These are phyloP conservation scores for Ramalina intermedia DNA, from an alignment of 495 filamentous ascomycete genomes.

Conservation along the genomic window DNA sequence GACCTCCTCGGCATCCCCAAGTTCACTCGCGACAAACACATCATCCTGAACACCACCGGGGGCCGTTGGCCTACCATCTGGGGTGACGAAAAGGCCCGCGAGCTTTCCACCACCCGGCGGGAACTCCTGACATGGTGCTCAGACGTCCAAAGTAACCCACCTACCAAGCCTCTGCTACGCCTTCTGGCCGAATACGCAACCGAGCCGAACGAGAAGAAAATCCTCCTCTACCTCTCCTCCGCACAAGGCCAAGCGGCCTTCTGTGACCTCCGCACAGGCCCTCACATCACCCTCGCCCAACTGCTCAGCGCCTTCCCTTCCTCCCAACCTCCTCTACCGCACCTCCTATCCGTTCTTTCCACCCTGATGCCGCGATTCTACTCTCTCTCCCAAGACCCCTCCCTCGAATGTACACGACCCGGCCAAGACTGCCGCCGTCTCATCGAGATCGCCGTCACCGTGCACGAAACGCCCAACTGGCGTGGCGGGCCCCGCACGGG, in stretches of 20 bases:
- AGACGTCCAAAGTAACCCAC: constrained; percentile 83
- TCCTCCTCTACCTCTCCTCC: constrained; percentile 70
- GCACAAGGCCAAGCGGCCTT: constrained; percentile 88
- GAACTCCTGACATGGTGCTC: constrained; percentile 91
- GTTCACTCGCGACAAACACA: constrained; percentile 64
- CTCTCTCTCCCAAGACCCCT: constrained; percentile 90
- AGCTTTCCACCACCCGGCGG: constrained; percentile 72
- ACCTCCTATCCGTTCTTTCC: constrained; percentile 65
- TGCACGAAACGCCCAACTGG: constrained; percentile 80
- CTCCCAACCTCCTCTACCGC: constrained; percentile 68
- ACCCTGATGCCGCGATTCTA: constrained; percentile 96
- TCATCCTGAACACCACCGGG: constrained; percentile 57
- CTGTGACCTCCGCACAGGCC: constrained; percentile 86
- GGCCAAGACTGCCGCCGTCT: constrained; percentile 62
- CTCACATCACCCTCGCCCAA: constrained; percentile 70
- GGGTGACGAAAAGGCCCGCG: constrained; percentile 77
- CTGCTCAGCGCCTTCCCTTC: constrained; percentile 86
- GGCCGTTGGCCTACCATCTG: constrained; percentile 97
- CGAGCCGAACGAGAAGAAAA: constrained; percentile 70
- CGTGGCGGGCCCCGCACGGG: constrained; percentile 50
- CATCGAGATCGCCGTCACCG: constrained; percentile 86
- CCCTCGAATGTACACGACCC: constrained; percentile 55
- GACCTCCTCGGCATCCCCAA: constrained; percentile 63
- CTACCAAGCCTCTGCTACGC: constrained; percentile 77
- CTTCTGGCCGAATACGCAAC: constrained; percentile 72